phyloP scores from a whole-genome alignment of 2,329 filamentous ascomycete species.

The Talaromyces sp. region DNA sequence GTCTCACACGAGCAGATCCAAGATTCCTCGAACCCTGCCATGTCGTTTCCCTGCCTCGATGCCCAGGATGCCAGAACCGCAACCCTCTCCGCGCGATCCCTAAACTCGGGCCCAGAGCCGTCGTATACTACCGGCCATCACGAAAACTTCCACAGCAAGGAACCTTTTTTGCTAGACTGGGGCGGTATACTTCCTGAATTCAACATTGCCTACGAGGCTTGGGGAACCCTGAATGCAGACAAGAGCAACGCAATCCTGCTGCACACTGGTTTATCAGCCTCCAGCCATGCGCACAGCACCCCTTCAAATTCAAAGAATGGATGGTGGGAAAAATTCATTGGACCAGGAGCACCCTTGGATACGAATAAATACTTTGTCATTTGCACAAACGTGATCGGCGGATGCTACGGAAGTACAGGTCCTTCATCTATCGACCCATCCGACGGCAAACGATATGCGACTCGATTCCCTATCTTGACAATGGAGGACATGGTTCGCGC shows the following conservation, averaged over 20 bases:
- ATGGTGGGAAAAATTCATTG: slow-evolving; percentile 99
- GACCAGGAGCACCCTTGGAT: slow-evolving; percentile 76
- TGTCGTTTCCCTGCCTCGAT: slow-evolving; percentile 87
- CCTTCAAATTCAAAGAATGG: slow-evolving; percentile 77
- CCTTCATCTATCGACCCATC: slow-evolving; percentile 83
- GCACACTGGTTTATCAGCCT: slow-evolving; percentile 93
- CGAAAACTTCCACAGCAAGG: slow-evolving; percentile 66
- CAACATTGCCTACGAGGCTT: slow-evolving; percentile 87
- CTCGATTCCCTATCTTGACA: slow-evolving; percentile 89
- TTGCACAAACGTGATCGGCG: slow-evolving; percentile 93
- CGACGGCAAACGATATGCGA: slow-evolving; percentile 84
- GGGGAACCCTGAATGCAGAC: slow-evolving; percentile 75
- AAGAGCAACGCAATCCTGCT: slow-evolving; percentile 85
- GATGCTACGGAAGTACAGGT: slow-evolving; percentile 93
- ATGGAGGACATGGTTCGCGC: slow-evolving; percentile 97
- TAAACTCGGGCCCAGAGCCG: slow-evolving; percentile 79
- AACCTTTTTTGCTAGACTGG: slow-evolving; percentile 85
- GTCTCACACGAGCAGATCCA: slow-evolving; percentile 15
- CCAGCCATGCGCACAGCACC: slow-evolving; percentile 94
- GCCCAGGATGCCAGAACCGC: slow-evolving; percentile 75
- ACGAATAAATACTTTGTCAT: slow-evolving; percentile 90
- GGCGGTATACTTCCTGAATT: slow-evolving; percentile 87
- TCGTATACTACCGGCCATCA: slow-evolving; percentile 91
- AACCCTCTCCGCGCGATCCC: slow-evolving; percentile 62
- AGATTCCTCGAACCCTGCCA: slow-evolving; percentile 63